Percentiles rank a stretch among this genome's conserved stretches.
phyloP scores from a whole-genome alignment of 306 rosid species.

The Rosa lucieae region DNA sequence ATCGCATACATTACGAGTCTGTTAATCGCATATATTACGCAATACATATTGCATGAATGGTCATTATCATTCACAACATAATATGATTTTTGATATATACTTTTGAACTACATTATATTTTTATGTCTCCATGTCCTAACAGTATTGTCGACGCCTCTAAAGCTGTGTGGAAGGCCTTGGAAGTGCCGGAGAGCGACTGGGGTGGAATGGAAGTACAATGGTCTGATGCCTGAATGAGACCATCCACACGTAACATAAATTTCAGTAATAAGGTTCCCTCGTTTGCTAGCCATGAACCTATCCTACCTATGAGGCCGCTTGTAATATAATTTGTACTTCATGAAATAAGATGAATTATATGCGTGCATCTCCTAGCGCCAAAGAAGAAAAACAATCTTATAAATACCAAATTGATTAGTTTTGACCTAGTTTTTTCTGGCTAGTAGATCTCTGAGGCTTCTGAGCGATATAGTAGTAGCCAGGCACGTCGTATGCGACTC shows the following conservation, averaged over 20 bases:
- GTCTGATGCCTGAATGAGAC: conserved; percentile 15
- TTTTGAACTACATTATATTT: too few species aligned
- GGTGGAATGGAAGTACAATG: conserved; percentile 13
- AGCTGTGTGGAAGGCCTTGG: conserved; percentile 38
- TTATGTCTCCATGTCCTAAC: conserved; percentile 17
- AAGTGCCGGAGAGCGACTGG: conserved; percentile 23
- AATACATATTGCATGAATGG: too few species aligned
- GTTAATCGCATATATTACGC: too few species aligned
- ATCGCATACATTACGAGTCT: too few species aligned
- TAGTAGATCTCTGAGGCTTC: neutral
- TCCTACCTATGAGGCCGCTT: neutral
- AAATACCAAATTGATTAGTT: neutral
- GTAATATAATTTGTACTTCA: neutral
- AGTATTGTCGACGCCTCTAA: conserved; percentile 45
- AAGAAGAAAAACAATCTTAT: neutral
- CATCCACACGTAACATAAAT: neutral
- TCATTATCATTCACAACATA: too few species aligned
- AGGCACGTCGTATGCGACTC: too few species aligned
- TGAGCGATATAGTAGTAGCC: neutral
- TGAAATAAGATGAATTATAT: neutral
- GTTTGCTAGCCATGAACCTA: neutral
- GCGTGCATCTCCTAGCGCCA: neutral
- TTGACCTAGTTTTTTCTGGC: neutral
- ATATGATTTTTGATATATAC: too few species aligned
- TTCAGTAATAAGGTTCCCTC: neutral